These are phyloP conservation scores for Ophiocordyceps unilateralis DNA, from an alignment of 2,329 filamentous ascomycete species.

Conservation along the genomic window DNA sequence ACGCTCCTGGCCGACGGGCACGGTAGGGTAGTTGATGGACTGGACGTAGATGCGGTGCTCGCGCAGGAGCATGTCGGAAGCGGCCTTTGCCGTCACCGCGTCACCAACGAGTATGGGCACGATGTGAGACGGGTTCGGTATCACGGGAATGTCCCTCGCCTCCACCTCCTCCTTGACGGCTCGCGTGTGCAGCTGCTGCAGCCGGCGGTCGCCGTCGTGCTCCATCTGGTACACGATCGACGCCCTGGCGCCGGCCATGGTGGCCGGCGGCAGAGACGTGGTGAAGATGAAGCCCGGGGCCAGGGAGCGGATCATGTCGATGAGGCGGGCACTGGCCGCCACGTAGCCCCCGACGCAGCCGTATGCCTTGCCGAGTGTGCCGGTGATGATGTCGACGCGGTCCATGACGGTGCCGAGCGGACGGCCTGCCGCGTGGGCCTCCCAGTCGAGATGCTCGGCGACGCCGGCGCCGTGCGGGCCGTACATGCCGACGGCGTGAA, in stretches of 20 bases:
- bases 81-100: constrained; percentile 78
- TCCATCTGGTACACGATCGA: constrained; percentile 89
- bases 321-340: constrained; percentile 68
- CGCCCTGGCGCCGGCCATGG: constrained; percentile 83
- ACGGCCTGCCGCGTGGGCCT: constrained; percentile 59
- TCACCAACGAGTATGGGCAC: constrained; percentile 87
- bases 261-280: constrained; percentile 84
- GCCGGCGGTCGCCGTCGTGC: constrained; percentile 68
- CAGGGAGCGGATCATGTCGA: constrained; percentile 85
- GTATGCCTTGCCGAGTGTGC: constrained; percentile 92
- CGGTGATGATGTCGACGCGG: constrained; percentile 93
- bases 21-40: constrained; percentile 97
- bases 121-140: constrained; percentile 95
- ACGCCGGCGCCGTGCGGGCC: constrained; percentile 90
- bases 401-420: constrained; percentile 81
- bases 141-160: constrained; percentile 77
- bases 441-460: constrained; percentile 91
- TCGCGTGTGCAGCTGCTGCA: constrained; percentile 92
- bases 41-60: constrained; percentile 94
- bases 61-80: constrained; percentile 78
- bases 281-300: constrained; percentile 98
- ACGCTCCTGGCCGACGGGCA: constrained; percentile 93
- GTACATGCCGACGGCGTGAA: constrained; percentile 98
- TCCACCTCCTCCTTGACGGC: constrained; percentile 76
- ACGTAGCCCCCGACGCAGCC: constrained; percentile 97